phyloP scores from a whole-genome alignment of 352 stramenopile species.

The Halophytophthora batemanensis region DNA sequence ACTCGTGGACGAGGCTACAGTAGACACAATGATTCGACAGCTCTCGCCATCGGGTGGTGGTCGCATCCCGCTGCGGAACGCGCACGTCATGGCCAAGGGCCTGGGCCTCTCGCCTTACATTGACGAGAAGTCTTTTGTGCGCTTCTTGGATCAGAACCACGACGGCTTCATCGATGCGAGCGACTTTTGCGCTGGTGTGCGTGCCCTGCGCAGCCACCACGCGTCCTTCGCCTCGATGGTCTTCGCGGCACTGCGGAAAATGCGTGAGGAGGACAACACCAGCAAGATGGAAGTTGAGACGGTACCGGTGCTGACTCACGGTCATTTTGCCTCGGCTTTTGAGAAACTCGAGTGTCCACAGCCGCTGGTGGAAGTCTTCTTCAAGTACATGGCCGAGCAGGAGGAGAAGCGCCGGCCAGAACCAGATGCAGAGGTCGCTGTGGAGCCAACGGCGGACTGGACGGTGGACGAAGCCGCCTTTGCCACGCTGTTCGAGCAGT shows the following conservation, averaged over 20 bases:
- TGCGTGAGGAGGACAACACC: conserved; percentile 31
- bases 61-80: conserved; percentile 42
- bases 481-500: conserved; percentile 40
- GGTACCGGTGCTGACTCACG: conserved; percentile 12
- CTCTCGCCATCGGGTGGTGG: conserved; percentile 45
- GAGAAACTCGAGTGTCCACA: conserved; percentile 58
- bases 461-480: conserved; percentile 44
- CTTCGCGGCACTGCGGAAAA: conserved; percentile 51
- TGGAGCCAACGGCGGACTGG: conserved; percentile 18
- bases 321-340: conserved; percentile 50
- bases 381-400: conserved; percentile 48
- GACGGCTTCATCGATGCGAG: conserved; percentile 74
- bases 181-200: conserved; percentile 65
- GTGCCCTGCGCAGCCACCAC: conserved; percentile 52
- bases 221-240: conserved; percentile 62
- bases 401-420: conserved; percentile 24
- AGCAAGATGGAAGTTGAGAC: conserved; percentile 4
- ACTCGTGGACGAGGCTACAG: conserved; percentile 52
- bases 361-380: conserved; percentile 54
- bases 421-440: no score
- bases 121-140: conserved; percentile 54
- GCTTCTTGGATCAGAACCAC: conserved; percentile 60
- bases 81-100: conserved; percentile 48
- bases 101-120: conserved; percentile 66
- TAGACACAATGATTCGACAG: conserved; percentile 69